Evolutionary conservation across 2,329 filamentous ascomycete species (phyloP).

Genomic region (Aphanocladium album): DNA sequence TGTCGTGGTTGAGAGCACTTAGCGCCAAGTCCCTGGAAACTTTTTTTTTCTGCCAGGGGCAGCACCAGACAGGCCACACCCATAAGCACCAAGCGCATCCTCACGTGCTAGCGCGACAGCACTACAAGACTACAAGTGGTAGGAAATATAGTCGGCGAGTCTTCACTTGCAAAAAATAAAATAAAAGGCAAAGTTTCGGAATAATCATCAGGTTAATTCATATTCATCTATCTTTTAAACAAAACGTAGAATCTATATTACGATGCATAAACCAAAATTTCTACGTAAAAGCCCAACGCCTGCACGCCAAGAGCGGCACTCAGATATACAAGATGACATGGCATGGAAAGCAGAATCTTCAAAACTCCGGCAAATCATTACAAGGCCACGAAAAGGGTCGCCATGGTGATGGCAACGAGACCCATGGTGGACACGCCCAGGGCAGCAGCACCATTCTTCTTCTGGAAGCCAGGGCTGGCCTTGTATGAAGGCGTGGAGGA

Average conservation of each 20-base stretch:
- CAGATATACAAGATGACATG: neutral
- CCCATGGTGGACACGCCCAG: neutral
- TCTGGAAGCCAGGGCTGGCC: conserved; percentile 30
- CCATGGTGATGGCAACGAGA: neutral
- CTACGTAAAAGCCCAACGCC: neutral
- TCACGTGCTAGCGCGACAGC: conserved; percentile 6
- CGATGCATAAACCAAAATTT: neutral
- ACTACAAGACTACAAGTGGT: neutral
- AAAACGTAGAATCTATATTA: neutral
- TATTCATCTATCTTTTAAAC: neutral
- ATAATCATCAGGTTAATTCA: neutral
- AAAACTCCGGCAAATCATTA: neutral
- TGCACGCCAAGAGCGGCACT: neutral
- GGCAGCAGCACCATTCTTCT: neutral
- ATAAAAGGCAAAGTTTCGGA: neutral
- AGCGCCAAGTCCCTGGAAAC: conserved; percentile 7
- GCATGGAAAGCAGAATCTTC: neutral
- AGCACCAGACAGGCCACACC: neutral
- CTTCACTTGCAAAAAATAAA: too few relatives aligned
- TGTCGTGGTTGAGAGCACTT: conserved; percentile 4
- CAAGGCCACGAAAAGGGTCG: neutral
- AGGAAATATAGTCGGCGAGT: too few relatives aligned
- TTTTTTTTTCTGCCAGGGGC: conserved; percentile 13
- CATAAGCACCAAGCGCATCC: neutral
- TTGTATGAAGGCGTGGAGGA: conserved; percentile 19